Base-by-base conservation (phyloP, 768 basidiomycete genomes). In the Wakefieldia striispora region DNA sequence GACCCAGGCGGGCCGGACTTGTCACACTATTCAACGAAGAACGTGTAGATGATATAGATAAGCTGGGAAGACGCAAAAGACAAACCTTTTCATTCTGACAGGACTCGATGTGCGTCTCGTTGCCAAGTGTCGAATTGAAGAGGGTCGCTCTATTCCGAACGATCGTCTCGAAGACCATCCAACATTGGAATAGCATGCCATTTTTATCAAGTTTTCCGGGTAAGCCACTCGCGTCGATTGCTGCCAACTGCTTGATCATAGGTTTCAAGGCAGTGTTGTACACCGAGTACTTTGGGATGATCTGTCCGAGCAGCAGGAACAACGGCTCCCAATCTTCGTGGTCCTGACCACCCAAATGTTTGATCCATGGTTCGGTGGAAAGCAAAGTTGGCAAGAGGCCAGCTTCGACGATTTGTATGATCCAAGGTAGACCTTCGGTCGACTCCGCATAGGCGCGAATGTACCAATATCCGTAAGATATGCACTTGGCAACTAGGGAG, bases 381-480 rank as follows among this genome's bases (percentile, higher is more conserved):
- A 68, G 64, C 37, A 68, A 41, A 8, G 64, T 43, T 1, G 56
- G 44, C 49, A 66, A 45, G 43, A 68, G 33, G 26, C 59, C 59
- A 31, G 64, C 56, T 40, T 64, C 56, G 35, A 66, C 35, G 20
- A 51, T 42, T 50, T 68, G 61, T 12, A 26, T 47, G 40, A 66
- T 31, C 64, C 66, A 66, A 45, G 59, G 52, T 4, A 64, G 16
- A 7, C 61, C 66, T 6, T 66, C 59, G 16, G 59, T 51, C 27
- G 47, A 56, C 40, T 68, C 64, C 27, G 59, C 51, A n/a, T 57
- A 61, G 6, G 56, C 50, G 9, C 66, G 66, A 37, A 66, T 59
- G 29, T 64, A 61, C 65, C 66, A 66, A 20, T 64, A 66, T 12
- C 55, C 61, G 29, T 59, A 64, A 4, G 66, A 68, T 40, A 66